Percentiles rank a stretch among this genome's conserved stretches.
These are phyloP conservation scores for Penicillium frequentans DNA, from an alignment of 2,329 filamentous ascomycete genomes.

Conservation along the genomic window DNA sequence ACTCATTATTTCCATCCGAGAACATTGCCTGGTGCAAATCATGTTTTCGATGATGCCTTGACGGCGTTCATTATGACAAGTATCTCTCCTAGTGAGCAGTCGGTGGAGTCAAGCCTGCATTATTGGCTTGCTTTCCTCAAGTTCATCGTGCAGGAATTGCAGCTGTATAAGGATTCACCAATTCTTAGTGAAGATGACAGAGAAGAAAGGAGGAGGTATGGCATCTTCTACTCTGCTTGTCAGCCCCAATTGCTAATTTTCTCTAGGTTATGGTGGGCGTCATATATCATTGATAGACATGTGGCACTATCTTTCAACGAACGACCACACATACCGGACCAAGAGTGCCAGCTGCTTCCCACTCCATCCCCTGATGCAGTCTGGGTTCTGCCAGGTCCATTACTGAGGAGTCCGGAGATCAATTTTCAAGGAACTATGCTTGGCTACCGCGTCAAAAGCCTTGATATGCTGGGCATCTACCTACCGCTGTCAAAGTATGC, in stretches of 20 bases:
- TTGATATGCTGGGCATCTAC: conserved; percentile 1
- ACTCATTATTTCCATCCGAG: not conserved
- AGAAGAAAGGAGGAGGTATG: conserved; percentile 4
- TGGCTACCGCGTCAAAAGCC: not conserved
- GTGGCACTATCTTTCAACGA: not conserved
- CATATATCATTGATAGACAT: conserved; percentile 2
- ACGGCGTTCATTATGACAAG: conserved; percentile 4
- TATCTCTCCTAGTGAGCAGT: conserved; percentile 5
- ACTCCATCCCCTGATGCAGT: not conserved
- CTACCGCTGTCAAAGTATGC: not conserved
- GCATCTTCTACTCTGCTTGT: not conserved
- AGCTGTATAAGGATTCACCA: conserved; percentile 1
- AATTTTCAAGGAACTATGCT: not conserved
- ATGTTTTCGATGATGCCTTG: conserved; percentile 4
- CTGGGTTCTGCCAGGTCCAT: not conserved
- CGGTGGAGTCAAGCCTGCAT: conserved; percentile 2
- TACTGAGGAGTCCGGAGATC: not conserved
- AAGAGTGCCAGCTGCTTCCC: not conserved
- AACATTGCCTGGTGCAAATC: not conserved
- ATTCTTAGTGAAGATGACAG: not conserved
- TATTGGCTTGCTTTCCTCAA: conserved; percentile 3
- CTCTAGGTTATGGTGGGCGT: not conserved
- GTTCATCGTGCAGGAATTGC: conserved; percentile 1
- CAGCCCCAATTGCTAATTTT: not conserved
- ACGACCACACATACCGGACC: not conserved